Percentiles rank a stretch among this genome's conserved stretches.
Evolutionary conservation across 768 basidiomycete species (phyloP).

Genomic region (Suillus subaureus): DNA sequence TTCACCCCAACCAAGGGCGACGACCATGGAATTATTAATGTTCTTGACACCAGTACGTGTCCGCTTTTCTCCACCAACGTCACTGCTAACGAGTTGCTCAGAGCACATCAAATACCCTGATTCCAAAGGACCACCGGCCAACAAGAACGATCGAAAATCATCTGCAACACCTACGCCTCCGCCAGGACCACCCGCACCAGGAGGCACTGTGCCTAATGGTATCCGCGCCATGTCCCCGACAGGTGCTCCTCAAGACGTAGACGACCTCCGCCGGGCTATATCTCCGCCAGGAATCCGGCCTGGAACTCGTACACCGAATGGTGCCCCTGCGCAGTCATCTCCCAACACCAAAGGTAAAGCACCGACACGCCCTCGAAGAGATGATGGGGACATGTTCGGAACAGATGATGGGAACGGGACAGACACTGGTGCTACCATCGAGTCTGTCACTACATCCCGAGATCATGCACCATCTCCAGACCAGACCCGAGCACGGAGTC

Average conservation of each 20-base stretch:
- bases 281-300: constrained; percentile 60
- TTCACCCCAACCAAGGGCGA: constrained; percentile 72
- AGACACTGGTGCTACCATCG: constrained; percentile 49
- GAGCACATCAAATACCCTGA: constrained; percentile 96
- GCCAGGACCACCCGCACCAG: constrained; percentile 33
- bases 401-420: constrained; percentile 54
- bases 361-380: constrained; percentile 50
- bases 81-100: constrained; percentile 30
- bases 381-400: constrained; percentile 40
- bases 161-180: constrained; percentile 43
- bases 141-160: constrained; percentile 42
- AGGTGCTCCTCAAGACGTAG: constrained; percentile 45
- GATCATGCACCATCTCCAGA: constrained; percentile 63
- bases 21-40: constrained; percentile 81
- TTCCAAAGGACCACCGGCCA: constrained; percentile 42
- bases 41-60: constrained; percentile 90
- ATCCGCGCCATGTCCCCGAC: constrained; percentile 68
- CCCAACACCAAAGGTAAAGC: constrained; percentile 47
- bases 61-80: background rate
- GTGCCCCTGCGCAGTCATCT: constrained; percentile 15
- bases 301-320: constrained; percentile 37
- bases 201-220: constrained; percentile 36
- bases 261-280: constrained; percentile 65
- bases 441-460: constrained; percentile 40
- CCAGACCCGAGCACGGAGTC: constrained; percentile 63